Conservation (phyloP, 2,329 filamentous ascomycete species). For the Amylocarpus encephaloides region DNA sequence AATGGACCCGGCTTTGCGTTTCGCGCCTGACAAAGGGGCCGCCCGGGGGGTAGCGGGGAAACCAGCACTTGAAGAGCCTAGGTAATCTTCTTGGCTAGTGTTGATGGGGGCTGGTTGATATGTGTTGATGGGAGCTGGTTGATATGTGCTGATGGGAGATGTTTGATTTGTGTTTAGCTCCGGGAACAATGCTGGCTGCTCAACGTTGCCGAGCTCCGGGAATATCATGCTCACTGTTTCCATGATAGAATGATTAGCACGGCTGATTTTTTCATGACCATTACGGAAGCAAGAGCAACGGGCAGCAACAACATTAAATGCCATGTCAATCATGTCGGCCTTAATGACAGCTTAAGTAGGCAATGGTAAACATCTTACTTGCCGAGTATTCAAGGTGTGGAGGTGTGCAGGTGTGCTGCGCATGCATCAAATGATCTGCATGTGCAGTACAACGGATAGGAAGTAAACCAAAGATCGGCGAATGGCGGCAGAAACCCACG, state of each 20-base stretch:
- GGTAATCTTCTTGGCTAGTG: conserved; percentile 14
- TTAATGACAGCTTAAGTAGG: no score
- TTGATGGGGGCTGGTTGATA: conserved; percentile 16
- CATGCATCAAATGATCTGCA: conserved; percentile 5
- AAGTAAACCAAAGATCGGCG: neutral
- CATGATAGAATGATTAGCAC: conserved; percentile 28
- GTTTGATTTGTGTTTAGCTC: conserved; percentile 13
- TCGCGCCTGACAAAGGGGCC: conserved; percentile 24
- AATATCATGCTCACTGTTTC: conserved; percentile 29
- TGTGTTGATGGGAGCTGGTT: conserved; percentile 7
- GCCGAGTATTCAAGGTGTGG: neutral
- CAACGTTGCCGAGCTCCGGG: conserved; percentile 13
- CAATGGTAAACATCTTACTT: no score
- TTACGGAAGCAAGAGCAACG: no score
- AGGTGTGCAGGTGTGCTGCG: conserved; percentile 23
- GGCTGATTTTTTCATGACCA: conserved; percentile 9
- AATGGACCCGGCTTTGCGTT: conserved; percentile 29
- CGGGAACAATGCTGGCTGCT: conserved; percentile 16
- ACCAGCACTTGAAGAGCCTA: conserved; percentile 15
- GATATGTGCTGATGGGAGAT: conserved; percentile 17
- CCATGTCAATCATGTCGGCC: no score
- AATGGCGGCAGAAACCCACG: neutral
- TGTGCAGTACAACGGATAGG: neutral
- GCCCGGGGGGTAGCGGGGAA: conserved; percentile 23
- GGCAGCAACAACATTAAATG: no score